Percentiles rank a stretch among this genome's conserved stretches.
These are phyloP conservation scores for Carallia pectinifolia DNA, from an alignment of 345 rosid genomes.

Conservation along the genomic window DNA sequence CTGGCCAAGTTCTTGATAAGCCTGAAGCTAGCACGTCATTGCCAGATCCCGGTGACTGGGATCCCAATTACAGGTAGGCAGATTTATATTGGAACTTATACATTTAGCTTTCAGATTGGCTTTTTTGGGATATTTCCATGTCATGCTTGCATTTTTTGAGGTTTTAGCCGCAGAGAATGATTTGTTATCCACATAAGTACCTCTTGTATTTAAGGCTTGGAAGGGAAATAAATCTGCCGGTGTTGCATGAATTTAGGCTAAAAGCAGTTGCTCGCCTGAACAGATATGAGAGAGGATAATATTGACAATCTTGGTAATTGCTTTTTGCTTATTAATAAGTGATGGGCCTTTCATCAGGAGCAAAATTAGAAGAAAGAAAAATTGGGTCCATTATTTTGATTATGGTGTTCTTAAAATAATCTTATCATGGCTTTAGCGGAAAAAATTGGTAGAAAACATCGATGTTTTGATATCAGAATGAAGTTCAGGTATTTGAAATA, in stretches of 20 bases:
- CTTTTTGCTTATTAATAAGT: not conserved
- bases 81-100: not conserved
- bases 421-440: not conserved
- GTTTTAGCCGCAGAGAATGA: not conserved
- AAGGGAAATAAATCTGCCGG: not conserved
- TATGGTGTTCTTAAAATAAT: not conserved
- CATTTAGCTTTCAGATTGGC: not conserved
- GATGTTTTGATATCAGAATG: too few species aligned
- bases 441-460: not conserved
- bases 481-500: too few species aligned
- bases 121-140: not conserved
- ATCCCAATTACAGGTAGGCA: slow-evolving; percentile 91
- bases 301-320: not conserved
- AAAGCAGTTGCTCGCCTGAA: not conserved
- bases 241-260: not conserved
- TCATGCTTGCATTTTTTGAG: not conserved
- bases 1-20: slow-evolving; percentile 48
- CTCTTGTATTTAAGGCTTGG: not conserved
- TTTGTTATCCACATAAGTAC: not conserved
- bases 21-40: slow-evolving; percentile 52
- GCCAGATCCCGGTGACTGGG: slow-evolving; percentile 99
- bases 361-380: not conserved
- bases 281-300: not conserved
- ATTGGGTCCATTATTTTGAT: not conserved
- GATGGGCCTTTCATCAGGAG: not conserved